phyloP scores from a whole-genome alignment of 306 rosid species.

The Prosopis cineraria region DNA sequence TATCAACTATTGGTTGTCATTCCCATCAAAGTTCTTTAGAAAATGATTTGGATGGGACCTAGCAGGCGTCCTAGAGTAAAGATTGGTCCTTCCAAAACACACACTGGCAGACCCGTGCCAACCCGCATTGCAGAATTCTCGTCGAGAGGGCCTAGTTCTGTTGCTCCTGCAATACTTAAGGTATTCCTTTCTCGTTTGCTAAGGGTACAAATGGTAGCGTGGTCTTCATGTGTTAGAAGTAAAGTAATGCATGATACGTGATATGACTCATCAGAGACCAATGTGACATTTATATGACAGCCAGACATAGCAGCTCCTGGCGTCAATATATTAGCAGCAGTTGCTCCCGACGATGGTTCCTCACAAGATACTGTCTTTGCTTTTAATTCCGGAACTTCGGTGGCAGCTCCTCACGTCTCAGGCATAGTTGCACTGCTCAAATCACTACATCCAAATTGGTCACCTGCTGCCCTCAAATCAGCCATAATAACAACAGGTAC shows the following conservation, averaged over 20 bases:
- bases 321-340: slow-evolving; percentile 30
- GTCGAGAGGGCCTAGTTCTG: slow-evolving; percentile 60
- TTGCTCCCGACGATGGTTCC: slow-evolving; percentile 20
- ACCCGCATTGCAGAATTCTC: slow-evolving; percentile 49
- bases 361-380: slow-evolving; percentile 23
- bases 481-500: slow-evolving; percentile 60
- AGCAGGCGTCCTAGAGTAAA: slow-evolving; percentile 43
- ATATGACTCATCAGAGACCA: background rate
- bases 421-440: slow-evolving; percentile 59
- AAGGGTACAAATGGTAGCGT: background rate
- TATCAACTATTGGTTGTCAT: background rate
- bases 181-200: slow-evolving; percentile 18
- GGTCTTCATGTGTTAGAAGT: background rate
- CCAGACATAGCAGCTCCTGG: slow-evolving; percentile 68
- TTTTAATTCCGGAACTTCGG: slow-evolving; percentile 53
- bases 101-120: slow-evolving; percentile 47
- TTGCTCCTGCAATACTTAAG: slow-evolving; percentile 51
- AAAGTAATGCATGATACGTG: background rate
- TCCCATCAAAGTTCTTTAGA: background rate
- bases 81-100: slow-evolving; percentile 44
- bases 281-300: slow-evolving; percentile 31
- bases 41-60: background rate
- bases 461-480: slow-evolving; percentile 59
- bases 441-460: slow-evolving; percentile 52
- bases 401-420: slow-evolving; percentile 59